phyloP scores from a whole-genome alignment of 163 green algal species.

The Scenedesmus sp. region DNA sequence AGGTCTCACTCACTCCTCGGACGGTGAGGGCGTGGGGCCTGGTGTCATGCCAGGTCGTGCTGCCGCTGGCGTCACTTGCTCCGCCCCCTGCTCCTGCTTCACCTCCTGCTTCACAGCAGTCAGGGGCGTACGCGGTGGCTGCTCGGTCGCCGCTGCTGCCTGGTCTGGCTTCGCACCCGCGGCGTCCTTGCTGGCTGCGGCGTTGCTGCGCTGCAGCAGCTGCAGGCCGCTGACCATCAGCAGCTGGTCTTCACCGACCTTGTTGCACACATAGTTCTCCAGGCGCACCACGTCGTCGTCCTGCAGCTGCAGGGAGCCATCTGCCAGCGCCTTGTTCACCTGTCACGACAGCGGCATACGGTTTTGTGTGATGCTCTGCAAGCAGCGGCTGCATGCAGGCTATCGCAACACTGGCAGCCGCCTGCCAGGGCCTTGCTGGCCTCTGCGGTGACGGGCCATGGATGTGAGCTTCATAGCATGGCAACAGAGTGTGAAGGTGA shows the following conservation, averaged over 20 bases:
- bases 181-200: neutral
- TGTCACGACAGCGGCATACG: neutral
- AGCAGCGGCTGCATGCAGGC: neutral
- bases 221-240: constrained; percentile 44
- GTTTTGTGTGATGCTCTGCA: neutral
- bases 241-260: neutral
- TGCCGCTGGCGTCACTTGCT: constrained; percentile 13
- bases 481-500: no score
- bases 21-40: constrained; percentile 50
- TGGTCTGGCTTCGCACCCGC: constrained; percentile 29
- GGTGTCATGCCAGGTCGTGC: neutral
- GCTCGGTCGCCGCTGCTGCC: constrained; percentile 12
- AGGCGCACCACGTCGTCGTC: constrained; percentile 40
- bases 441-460: no score
- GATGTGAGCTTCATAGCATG: no score
- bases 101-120: constrained; percentile 18
- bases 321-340: constrained; percentile 10
- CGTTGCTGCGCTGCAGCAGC: constrained; percentile 25
- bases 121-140: constrained; percentile 10
- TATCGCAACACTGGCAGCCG: neutral
- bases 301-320: neutral
- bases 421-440: no score
- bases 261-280: constrained; percentile 38
- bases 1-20: constrained; percentile 52
- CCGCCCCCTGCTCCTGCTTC: neutral